Base-by-base conservation (phyloP, 2,329 filamentous ascomycete species). In the Aspergillus japonicus region DNA sequence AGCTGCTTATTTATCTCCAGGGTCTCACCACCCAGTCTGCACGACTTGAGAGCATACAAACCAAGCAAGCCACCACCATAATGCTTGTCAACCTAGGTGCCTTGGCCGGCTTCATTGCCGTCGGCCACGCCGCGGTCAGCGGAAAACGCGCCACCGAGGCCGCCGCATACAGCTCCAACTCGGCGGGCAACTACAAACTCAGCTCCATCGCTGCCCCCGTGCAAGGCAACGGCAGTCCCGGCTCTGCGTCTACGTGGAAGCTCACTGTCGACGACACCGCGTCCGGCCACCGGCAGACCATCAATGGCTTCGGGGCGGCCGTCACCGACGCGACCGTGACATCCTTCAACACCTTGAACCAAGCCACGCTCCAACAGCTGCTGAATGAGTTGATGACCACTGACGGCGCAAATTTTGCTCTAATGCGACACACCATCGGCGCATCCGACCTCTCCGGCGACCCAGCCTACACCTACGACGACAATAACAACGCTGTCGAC, bases 381-480 rank as follows among this genome's bases (percentile, higher is more conserved):
- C 67, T 78, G 44, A 60, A 73, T 50, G 68, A 74, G 29, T 61
- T 78, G 2, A 73, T 77, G 58, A 73, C 72, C 2, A 60, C 68
- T 11, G 60, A 62, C 8, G 75, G 75, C 6, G 75, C 74, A 23
- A 71, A 72, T 47, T 75, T 77, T 59, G 65, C 71, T 24, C 66
- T 78, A 58, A 77, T 78, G 74, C 68, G 75, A 11, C 75, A 78
- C 57, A 77, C 75, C 2, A 76, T 78, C 47, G 75, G 74, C 16
- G 69, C 73, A 1, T 72, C 69, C 10, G 75, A 78, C 63, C 62
- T 77, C 10, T 74, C 71, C 4, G 68, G 67, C 7, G 65, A 69
- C 39, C 67, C 66, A 4, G 67, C 71, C 23, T 78, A 77, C 63
- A 72, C 72, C 8, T 77, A 76, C 62, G 74, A 77, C 55, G 75